Evolutionary conservation across 176 grass and related monocot genomes (phyloP).

Genomic region (Zizania latifolia): DNA sequence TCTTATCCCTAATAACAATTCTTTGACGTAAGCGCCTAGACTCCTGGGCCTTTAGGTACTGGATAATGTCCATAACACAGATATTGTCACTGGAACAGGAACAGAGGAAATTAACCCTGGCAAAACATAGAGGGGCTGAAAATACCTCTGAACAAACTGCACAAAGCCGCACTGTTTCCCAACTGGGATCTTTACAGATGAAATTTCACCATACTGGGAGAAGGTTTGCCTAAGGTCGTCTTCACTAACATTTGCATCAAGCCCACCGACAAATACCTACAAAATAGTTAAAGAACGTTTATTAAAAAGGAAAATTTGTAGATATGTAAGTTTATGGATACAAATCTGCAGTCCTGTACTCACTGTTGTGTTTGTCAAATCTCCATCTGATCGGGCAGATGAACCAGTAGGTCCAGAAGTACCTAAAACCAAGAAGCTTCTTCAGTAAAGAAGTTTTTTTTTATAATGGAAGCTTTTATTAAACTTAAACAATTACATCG

Average conservation of each 20-base stretch:
- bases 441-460: too few relatives aligned
- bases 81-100: neutral
- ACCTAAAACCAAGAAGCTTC: slow-evolving; percentile 45
- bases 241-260: slow-evolving; percentile 82
- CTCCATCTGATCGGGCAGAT: slow-evolving; percentile 58
- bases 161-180: slow-evolving; percentile 95
- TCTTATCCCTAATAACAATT: too few relatives aligned
- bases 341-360: slow-evolving; percentile 37
- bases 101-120: neutral
- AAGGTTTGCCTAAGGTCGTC: slow-evolving; percentile 81
- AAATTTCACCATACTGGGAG: slow-evolving; percentile 80
- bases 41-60: too few relatives aligned
- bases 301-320: slow-evolving; percentile 13
- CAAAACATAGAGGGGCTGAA: neutral
- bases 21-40: too few relatives aligned
- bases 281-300: slow-evolving; percentile 4
- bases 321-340: neutral
- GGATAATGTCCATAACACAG: too few relatives aligned
- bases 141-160: slow-evolving; percentile 82
- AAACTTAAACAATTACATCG: too few relatives aligned
- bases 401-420: slow-evolving; percentile 61
- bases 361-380: slow-evolving; percentile 88
- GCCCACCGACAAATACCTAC: slow-evolving; percentile 96
- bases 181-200: slow-evolving; percentile 87
- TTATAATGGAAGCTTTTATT: too few relatives aligned